A percentile compares a stretch with the other conserved stretches of the same genome.
Evolutionary conservation across 257 asterid species (phyloP).

Genomic region (Gentiana macrophylla): DNA sequence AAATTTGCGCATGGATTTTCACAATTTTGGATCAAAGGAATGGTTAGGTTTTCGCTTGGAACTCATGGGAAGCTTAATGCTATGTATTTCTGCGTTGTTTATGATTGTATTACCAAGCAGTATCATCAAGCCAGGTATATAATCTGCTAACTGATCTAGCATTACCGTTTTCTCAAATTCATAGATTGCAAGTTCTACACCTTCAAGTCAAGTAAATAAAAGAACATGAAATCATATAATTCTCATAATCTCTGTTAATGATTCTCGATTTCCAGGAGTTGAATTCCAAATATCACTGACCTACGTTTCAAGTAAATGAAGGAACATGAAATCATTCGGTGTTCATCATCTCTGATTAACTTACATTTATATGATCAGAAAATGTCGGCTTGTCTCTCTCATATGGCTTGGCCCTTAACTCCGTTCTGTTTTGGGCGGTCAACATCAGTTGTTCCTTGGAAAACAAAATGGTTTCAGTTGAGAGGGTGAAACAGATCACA

Average conservation of each 20-base stretch:
- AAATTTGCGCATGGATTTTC: slow-evolving; percentile 86
- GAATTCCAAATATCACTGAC: background rate
- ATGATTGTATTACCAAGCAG: slow-evolving; percentile 89
- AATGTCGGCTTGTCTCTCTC: slow-evolving; percentile 84
- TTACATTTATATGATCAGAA: slow-evolving; percentile 34
- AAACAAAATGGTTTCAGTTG: slow-evolving; percentile 93
- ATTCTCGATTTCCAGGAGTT: no score
- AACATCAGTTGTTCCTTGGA: slow-evolving; percentile 76
- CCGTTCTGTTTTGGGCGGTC: slow-evolving; percentile 52
- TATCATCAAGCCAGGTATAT: slow-evolving; percentile 77
- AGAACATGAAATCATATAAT: no score
- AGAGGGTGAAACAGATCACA: slow-evolving; percentile 85
- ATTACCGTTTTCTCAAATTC: no score
- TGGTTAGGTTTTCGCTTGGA: slow-evolving; percentile 95
- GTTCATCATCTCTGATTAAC: no score
- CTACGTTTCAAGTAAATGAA: background rate
- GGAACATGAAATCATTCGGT: no score
- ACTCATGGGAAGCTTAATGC: slow-evolving; percentile 69
- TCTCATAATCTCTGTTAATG: no score
- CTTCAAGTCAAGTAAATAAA: no score
- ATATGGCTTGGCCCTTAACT: slow-evolving; percentile 79
- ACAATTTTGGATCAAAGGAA: slow-evolving; percentile 84
- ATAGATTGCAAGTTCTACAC: no score
- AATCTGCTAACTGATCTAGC: background rate
- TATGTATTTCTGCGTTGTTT: slow-evolving; percentile 68